phyloP scores from a whole-genome alignment of 2,329 filamentous ascomycete genomes.

The Alternaria postmessia region DNA sequence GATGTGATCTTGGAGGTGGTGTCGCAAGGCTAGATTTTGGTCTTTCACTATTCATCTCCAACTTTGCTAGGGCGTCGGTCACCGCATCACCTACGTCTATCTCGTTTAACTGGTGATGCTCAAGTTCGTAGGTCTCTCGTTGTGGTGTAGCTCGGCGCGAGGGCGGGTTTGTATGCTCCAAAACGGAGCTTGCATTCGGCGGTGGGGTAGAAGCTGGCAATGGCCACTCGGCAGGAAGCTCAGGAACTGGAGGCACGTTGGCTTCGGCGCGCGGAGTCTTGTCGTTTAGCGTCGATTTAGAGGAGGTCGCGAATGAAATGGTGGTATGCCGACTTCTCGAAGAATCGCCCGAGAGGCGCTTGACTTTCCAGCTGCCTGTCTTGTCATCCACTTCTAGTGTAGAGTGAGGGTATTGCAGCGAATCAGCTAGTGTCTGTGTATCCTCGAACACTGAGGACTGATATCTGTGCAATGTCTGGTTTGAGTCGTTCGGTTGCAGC shows the following conservation, averaged over 20 bases:
- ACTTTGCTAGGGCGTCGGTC: conserved; percentile 26
- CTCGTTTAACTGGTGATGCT: conserved; percentile 28
- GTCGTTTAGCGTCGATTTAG: conserved; percentile 25
- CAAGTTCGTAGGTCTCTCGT: conserved; percentile 23
- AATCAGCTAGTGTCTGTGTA: conserved; percentile 44
- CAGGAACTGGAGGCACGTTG: conserved; percentile 37
- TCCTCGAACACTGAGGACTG: conserved; percentile 43
- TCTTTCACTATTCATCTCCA: conserved; percentile 29
- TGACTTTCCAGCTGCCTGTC: conserved; percentile 46
- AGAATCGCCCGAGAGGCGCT: conserved; percentile 33
- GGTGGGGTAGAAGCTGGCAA: conserved; percentile 30
- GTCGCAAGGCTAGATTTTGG: conserved; percentile 10
- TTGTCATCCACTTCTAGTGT: conserved; percentile 43
- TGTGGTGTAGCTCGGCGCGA: conserved; percentile 18
- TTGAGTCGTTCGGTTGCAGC: conserved; percentile 29
- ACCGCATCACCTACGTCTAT: conserved; percentile 29
- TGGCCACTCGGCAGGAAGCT: conserved; percentile 36
- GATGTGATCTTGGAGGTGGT: conserved; percentile 9
- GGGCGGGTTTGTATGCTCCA: conserved; percentile 22
- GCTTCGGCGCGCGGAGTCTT: conserved; percentile 24
- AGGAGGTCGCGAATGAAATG: conserved; percentile 24
- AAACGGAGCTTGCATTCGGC: conserved; percentile 17
- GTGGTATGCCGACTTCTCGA: conserved; percentile 17
- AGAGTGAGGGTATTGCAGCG: conserved; percentile 41
- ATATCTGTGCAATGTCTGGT: conserved; percentile 41